Evolutionary conservation across 805 yeast species (phyloP).

Genomic region (Saturnispora silvae): DNA sequence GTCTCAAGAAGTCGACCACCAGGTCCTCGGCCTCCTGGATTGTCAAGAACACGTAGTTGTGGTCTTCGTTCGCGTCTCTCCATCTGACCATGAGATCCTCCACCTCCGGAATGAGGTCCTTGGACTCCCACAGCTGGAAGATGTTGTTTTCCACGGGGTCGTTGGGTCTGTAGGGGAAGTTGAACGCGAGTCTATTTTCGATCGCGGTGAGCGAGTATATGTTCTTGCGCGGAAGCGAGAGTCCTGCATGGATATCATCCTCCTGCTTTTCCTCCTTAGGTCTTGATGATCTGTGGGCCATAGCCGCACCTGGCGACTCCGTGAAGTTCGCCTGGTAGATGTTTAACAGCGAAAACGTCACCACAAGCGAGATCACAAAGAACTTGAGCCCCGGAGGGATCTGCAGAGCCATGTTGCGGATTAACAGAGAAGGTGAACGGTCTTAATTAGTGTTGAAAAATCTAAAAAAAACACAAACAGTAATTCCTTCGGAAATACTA

Average conservation of each 20-base stretch:
- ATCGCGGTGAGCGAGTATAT: constrained; percentile 22
- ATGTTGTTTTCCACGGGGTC: constrained; percentile 23
- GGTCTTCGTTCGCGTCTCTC: constrained; percentile 24
- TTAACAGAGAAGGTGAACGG: background rate
- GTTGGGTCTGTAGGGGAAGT: constrained; percentile 21
- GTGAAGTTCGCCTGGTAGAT: constrained; percentile 7
- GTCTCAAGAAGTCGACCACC: constrained; percentile 23
- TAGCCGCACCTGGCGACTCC: background rate
- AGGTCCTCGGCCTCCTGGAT: constrained; percentile 23
- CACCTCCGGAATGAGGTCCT: constrained; percentile 20
- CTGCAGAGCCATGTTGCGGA: background rate
- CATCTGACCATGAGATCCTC: constrained; percentile 24
- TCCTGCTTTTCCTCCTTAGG: background rate
- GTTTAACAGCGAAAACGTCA: constrained; percentile 8
- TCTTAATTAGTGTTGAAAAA: background rate
- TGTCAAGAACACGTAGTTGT: constrained; percentile 19
- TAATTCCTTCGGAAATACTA: too few relatives aligned
- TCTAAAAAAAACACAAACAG: too few relatives aligned
- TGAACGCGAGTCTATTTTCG: constrained; percentile 20
- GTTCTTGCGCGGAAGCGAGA: constrained; percentile 15
- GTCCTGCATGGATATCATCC: constrained; percentile 4
- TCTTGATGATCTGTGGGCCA: background rate
- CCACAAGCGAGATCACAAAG: constrained; percentile 8
- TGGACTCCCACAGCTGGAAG: constrained; percentile 23
- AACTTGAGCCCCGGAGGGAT: constrained; percentile 3